Conservation (phyloP, 257 asterid species). For the Fraxinus pennsylvanica region DNA sequence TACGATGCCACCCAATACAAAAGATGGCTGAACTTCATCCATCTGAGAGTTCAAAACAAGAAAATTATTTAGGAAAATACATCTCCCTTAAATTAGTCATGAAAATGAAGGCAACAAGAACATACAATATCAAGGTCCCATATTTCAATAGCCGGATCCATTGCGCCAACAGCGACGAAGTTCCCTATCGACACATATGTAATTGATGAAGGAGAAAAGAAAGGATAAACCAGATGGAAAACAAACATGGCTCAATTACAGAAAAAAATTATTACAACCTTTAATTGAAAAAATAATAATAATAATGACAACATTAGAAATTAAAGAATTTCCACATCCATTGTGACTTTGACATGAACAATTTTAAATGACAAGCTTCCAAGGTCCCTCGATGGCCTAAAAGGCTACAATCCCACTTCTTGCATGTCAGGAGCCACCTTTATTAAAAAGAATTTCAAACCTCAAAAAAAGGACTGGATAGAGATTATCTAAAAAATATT, state of each 20-base stretch:
- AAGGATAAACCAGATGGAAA: background rate
- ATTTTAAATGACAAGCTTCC: background rate
- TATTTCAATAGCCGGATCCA: constrained; percentile 90
- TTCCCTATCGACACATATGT: constrained; percentile 51
- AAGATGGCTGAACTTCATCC: constrained; percentile 89
- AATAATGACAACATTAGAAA: background rate
- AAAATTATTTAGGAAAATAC: constrained; percentile 17
- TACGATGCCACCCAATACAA: constrained; percentile 66
- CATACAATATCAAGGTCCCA: constrained; percentile 97
- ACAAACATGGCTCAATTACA: background rate
- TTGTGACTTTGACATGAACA: background rate
- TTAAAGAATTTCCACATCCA: background rate
- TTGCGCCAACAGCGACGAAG: constrained; percentile 85
- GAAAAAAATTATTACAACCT: no score
- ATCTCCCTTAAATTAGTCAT: constrained; percentile 3
- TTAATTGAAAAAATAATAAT: no score
- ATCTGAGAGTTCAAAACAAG: constrained; percentile 44
- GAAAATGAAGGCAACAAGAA: constrained; percentile 7
- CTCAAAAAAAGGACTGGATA: background rate
- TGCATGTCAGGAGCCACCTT: background rate
- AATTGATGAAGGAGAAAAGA: background rate
- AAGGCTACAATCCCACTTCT: background rate
- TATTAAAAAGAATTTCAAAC: background rate
- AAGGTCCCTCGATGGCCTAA: background rate
- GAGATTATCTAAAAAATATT: background rate